Conservation (phyloP, 1,139 yeast species). For the Taphrina flavorubra region DNA sequence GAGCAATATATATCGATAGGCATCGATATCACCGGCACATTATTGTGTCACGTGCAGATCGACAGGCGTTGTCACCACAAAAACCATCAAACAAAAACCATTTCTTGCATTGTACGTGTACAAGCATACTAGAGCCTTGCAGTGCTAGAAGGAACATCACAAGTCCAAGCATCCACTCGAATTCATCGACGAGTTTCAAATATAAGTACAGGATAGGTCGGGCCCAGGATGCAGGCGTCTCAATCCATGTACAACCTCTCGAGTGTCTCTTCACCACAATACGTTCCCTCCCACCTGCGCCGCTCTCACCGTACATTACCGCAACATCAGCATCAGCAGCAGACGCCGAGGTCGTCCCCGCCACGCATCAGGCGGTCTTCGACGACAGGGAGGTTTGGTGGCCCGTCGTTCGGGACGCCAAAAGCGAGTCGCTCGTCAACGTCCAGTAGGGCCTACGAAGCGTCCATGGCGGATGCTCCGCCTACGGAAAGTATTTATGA, state of each 20-base stretch:
- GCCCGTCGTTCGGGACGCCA: conserved; percentile 45
- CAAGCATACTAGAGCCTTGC: background rate
- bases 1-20: background rate
- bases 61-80: conserved; percentile 3
- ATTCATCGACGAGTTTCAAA: background rate
- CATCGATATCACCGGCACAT: no score
- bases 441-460: conserved; percentile 11
- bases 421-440: conserved; percentile 33
- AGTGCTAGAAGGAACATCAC: background rate
- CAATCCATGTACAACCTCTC: conserved; percentile 38
- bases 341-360: conserved; percentile 22
- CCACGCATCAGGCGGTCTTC: conserved; percentile 33
- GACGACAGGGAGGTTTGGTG: conserved; percentile 42
- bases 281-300: conserved; percentile 38
- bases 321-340: background rate
- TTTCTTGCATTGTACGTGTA: background rate
- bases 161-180: no score
- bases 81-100: background rate
- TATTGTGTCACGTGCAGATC: background rate
- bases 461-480: conserved; percentile 42
- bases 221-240: conserved; percentile 38
- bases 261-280: conserved; percentile 30
- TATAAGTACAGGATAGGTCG: background rate
- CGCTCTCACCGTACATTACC: conserved; percentile 24
- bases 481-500: conserved; percentile 44